Evolutionary conservation across 345 rosid species (phyloP), one percentile per base, ranked within the genome.

Genomic region (Rhodamnia argentea): DNA sequence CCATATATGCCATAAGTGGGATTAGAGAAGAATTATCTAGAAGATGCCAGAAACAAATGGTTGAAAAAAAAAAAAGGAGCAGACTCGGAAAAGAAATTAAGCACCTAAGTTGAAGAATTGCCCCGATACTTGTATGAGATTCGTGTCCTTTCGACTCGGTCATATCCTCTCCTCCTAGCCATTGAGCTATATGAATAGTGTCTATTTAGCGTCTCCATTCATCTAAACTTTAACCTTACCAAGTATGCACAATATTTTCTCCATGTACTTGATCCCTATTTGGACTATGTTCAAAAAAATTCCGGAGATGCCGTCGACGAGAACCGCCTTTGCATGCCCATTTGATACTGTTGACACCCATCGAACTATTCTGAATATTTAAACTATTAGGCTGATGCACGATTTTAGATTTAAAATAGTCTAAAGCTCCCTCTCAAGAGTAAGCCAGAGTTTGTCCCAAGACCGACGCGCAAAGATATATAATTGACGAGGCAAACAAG

Each of bases 341-440:
- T 3, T 4, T 64, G 23, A 32, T 32, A 15, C 16, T 64, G 1
- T 60, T 3, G 16, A 7, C 10, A 32, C 23, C 23, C 16, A 44
- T 64, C 44, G 1, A 32, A 64, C 3, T 22, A 32, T 32, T 32
- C 13, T 1, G 29, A 64, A 5, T 37, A 0, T 37, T 32, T 8
- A 14, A 3, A 14, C 10, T 60, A 6, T 27, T 6, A 60, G 2
- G 2, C 27, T 0, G 14, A 60, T 27, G 10, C 40, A 60, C 14
- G 22, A 0, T 60, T 62, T 14, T 60, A 27, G 15, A 27, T 60
- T 27, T 37, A 37, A 32, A 64, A 29, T 29, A 32, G 8, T 16
- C 0, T 4, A 64, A 16, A 18, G 7, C 22, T 27, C 0, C 10
- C 10, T 14, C 47, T 64, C 1, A 2, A 37, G 29, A 2, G 14